Conservation (phyloP, 129 eudicot species). For the Silybum marianum region DNA sequence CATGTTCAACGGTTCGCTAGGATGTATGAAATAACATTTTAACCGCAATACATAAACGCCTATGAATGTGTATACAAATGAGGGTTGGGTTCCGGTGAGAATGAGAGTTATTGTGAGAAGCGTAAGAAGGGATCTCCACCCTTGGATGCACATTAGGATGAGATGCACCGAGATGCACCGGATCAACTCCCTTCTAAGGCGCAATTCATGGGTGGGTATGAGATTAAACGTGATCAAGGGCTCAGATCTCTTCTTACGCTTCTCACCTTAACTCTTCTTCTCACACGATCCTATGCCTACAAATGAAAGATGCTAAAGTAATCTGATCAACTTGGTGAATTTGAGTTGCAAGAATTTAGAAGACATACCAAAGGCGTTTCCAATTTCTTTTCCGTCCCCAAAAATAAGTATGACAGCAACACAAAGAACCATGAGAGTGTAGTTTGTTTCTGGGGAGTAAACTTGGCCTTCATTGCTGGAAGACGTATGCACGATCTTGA, state of each 20-base stretch:
- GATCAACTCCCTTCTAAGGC: no score
- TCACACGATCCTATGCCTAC: no score
- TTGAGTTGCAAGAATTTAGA: background rate
- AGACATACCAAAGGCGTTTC: conserved; percentile 71
- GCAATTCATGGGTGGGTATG: no score
- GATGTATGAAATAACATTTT: background rate
- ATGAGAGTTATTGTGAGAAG: no score
- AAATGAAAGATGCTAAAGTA: background rate
- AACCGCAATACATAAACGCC: background rate
- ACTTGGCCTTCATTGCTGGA: conserved; percentile 74
- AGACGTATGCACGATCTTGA: conserved; percentile 70
- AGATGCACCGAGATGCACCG: no score
- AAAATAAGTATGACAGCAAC: conserved; percentile 69
- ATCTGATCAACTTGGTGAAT: background rate
- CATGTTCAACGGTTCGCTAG: background rate
- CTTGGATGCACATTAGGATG: no score
- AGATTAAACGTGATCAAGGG: no score
- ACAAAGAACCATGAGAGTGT: conserved; percentile 67
- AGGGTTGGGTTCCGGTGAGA: no score
- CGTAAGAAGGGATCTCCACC: no score
- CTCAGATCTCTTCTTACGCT: no score
- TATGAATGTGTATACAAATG: background rate
- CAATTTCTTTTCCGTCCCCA: conserved; percentile 64
- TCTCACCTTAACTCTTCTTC: no score
- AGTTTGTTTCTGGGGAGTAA: conserved; percentile 73